These are phyloP conservation scores for Neoboletus brunneissimus DNA, from an alignment of 768 basidiomycete species.

Conservation along the genomic window DNA sequence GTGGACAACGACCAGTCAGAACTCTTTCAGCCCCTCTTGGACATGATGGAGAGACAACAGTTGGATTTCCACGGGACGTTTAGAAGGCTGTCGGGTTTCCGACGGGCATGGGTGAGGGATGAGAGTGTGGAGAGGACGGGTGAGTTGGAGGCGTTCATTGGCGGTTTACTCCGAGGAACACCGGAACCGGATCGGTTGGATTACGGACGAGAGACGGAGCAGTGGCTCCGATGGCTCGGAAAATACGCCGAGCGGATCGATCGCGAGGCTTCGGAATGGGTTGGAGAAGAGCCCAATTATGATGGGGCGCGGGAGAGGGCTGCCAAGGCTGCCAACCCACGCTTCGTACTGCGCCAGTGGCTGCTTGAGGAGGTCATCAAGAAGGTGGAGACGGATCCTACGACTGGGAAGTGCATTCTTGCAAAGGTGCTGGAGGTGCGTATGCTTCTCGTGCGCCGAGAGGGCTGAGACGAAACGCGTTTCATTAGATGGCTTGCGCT, in stretches of 20 bases:
- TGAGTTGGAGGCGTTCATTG: conserved; percentile 41
- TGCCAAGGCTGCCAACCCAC: conserved; percentile 69
- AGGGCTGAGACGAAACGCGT: neutral
- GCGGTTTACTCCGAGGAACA: conserved; percentile 44
- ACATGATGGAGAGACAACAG: conserved; percentile 64
- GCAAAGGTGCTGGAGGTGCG: conserved; percentile 80
- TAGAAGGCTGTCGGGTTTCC: conserved; percentile 66
- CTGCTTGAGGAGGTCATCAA: conserved; percentile 89
- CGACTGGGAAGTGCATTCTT: conserved; percentile 62
- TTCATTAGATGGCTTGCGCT: conserved; percentile 74
- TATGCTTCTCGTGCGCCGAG: neutral
- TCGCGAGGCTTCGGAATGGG: conserved; percentile 49
- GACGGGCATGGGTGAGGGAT: conserved; percentile 33
- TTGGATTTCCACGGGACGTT: conserved; percentile 92
- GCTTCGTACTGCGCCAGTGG: conserved; percentile 95
- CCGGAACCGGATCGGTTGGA: conserved; percentile 47
- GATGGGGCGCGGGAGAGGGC: conserved; percentile 48
- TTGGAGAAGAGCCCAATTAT: conserved; percentile 32
- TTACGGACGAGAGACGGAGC: conserved; percentile 42
- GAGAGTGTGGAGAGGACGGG: conserved; percentile 8
- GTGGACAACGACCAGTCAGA: conserved; percentile 56
- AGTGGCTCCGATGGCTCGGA: conserved; percentile 64
- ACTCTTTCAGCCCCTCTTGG: conserved; percentile 67
- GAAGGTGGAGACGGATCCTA: conserved; percentile 63
- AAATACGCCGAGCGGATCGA: conserved; percentile 58